Base-by-base conservation (phyloP, 1,284 basidiomycete species). In the Trichosporon sp. region DNA sequence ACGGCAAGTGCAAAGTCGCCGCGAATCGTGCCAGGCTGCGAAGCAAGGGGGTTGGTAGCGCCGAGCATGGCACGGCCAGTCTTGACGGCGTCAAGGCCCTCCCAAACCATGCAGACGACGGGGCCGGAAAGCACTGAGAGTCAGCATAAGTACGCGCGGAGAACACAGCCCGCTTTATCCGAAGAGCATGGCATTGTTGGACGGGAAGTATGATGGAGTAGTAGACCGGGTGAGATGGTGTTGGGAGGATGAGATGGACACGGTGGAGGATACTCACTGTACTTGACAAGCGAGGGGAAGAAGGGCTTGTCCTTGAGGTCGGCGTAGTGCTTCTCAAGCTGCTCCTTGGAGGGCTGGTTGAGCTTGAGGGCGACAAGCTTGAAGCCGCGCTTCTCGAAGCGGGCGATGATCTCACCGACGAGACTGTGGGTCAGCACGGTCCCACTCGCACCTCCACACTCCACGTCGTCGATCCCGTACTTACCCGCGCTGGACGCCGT, bases 11-110 rank as follows among this genome's bases (percentile, higher is more conserved):
- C 91, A 84, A 87, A 96, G 86, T 96, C 93, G 35, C 71, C 68
- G 68, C 65, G 56, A 63, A 68, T 69, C 72, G 70, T 71, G 91
- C 94, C 94, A 75, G 93, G 89, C 73, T 89, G 86, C 73, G 95
- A 98, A 65, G 88, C 88, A 73, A 98, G 89, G 71, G 96, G 97
- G 90, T 99, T 98, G 82, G 97, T 98, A 64, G 94, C 90, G 82
- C 96, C 95, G 78, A 99, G 92, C 90, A 98, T 94, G 83, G 84
- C 88, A 85, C 95, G 93, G 77, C 95, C 95, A 73, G 92, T 94
- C 80, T 96, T 96, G 87, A 97, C 94, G 76, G 93, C 93, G 82
- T 97, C 93, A 79, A 95, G 90, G 77, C 96, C 96, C 86, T 98
- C 88, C 89, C 94, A 98, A 79, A 96, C 96, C 90, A 98, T 97